Percentiles rank a stretch among this genome's conserved stretches.
Conservation (phyloP, 2,329 filamentous ascomycete genomes). For the Fusarium hainanense region DNA sequence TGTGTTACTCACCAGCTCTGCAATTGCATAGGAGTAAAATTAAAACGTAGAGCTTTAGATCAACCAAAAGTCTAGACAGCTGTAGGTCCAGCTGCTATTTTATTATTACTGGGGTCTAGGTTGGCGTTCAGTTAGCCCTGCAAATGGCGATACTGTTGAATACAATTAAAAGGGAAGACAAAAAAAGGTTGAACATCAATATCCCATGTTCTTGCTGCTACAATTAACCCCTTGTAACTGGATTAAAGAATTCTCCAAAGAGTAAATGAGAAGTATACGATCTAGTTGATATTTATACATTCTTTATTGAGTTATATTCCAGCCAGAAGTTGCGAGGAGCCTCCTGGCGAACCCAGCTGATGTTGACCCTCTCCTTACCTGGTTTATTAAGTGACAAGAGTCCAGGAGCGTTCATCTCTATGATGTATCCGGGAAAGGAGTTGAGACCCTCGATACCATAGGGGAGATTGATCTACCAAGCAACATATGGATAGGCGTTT, state of each 20-base stretch:
- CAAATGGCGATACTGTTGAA: conserved; percentile 33
- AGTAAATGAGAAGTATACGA: neutral
- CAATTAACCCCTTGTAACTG: neutral
- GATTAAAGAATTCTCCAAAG: neutral
- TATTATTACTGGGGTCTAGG: conserved; percentile 8
- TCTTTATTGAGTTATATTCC: neutral
- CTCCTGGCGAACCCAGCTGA: conserved; percentile 73
- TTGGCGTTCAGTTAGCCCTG: conserved; percentile 28
- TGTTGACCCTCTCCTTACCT: conserved; percentile 69
- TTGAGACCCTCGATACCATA: conserved; percentile 84
- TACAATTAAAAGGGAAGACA: conserved; percentile 9
- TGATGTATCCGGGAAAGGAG: conserved; percentile 80
- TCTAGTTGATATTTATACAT: neutral
- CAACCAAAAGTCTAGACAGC: conserved; percentile 37
- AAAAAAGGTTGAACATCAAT: conserved; percentile 14
- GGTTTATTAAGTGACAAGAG: conserved; percentile 59
- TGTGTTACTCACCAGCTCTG: conserved; percentile 16
- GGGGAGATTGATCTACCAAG: conserved; percentile 83
- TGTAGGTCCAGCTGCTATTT: conserved; percentile 23
- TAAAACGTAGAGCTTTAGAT: conserved; percentile 36
- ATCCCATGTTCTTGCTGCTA: neutral
- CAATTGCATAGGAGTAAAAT: conserved; percentile 34
- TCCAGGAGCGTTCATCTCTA: conserved; percentile 70
- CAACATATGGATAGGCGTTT: conserved; percentile 84
- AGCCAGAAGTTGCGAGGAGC: conserved; percentile 85